phyloP scores from a whole-genome alignment of 2,329 filamentous ascomycete genomes.

The Aotearoamyces nothofagi region DNA sequence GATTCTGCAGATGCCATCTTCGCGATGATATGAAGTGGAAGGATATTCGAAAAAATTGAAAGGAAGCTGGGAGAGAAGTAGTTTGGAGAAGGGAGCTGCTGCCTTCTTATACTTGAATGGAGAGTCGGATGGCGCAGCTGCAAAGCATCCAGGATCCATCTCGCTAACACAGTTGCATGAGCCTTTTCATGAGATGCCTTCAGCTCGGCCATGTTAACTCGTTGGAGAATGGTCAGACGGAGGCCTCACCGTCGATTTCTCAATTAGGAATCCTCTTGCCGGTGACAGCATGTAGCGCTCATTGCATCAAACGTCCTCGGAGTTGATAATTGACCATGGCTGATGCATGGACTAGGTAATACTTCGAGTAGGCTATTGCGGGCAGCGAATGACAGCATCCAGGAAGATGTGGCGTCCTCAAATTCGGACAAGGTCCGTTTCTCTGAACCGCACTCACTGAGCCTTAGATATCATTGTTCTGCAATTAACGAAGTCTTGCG shows the following conservation, averaged over 20 bases:
- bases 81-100: constrained; percentile 5
- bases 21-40: constrained; percentile 5
- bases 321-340: constrained; percentile 3
- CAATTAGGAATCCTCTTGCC: constrained; percentile 8
- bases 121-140: constrained; percentile 8
- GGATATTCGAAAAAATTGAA: constrained; percentile 6
- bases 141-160: constrained; percentile 1
- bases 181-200: constrained; percentile 5
- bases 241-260: constrained; percentile 6
- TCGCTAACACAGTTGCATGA: constrained; percentile 1
- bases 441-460: constrained; percentile 1
- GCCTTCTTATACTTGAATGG: constrained; percentile 9
- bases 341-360: constrained; percentile 1
- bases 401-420: constrained; percentile 1
- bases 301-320: constrained; percentile 6
- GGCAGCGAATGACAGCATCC: constrained; percentile 1
- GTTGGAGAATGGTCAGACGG: constrained; percentile 6
- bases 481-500: constrained; percentile 1
- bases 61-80: constrained; percentile 6
- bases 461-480: constrained; percentile 1
- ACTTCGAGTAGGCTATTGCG: constrained; percentile 1
- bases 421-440: constrained; percentile 1
- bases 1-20: constrained; percentile 8
- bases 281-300: constrained; percentile 7
- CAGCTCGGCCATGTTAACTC: constrained; percentile 5